phyloP scores from a whole-genome alignment of 495 filamentous ascomycete genomes.

The Terfezia boudieri region DNA sequence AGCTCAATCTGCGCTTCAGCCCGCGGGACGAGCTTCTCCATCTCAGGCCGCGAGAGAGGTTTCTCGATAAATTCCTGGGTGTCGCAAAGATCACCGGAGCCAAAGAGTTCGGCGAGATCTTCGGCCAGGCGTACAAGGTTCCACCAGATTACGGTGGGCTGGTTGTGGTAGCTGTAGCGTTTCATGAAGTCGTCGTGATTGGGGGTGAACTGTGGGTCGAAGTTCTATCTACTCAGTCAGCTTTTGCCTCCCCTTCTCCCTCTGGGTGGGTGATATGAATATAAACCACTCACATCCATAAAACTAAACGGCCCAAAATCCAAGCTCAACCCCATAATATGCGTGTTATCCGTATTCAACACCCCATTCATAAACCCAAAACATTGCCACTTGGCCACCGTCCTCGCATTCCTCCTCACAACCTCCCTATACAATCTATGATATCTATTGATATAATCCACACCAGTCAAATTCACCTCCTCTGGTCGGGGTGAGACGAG shows the following conservation, averaged over 20 bases:
- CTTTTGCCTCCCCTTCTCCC: not conserved
- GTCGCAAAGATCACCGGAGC: conserved; percentile 45
- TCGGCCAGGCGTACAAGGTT: conserved; percentile 86
- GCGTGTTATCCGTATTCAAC: conserved; percentile 90
- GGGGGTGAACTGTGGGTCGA: conserved; percentile 82
- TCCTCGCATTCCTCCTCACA: conserved; percentile 61
- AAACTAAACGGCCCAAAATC: conserved; percentile 96
- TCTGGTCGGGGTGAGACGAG: conserved; percentile 37
- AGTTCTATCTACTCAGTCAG: conserved; percentile 34
- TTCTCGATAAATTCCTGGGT: conserved; percentile 41
- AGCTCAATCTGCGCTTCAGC: conserved; percentile 62
- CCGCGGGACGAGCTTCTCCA: conserved; percentile 41
- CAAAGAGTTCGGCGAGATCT: conserved; percentile 71
- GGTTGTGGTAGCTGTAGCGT: conserved; percentile 79
- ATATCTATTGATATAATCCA: conserved; percentile 61
- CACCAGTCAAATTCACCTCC: conserved; percentile 38
- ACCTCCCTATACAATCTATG: conserved; percentile 73
- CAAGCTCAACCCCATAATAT: conserved; percentile 63
- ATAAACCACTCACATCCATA: conserved; percentile 25
- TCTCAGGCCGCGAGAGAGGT: conserved; percentile 42
- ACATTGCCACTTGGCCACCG: conserved; percentile 84
- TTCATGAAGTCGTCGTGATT: conserved; percentile 85
- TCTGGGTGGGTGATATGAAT: not conserved
- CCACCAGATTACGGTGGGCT: conserved; percentile 96
- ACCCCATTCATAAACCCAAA: conserved; percentile 98